A percentile compares a stretch with the other conserved stretches of the same genome.
Evolutionary conservation across 345 rosid genomes (phyloP).

Genomic region (Aurinia saxatilis): DNA sequence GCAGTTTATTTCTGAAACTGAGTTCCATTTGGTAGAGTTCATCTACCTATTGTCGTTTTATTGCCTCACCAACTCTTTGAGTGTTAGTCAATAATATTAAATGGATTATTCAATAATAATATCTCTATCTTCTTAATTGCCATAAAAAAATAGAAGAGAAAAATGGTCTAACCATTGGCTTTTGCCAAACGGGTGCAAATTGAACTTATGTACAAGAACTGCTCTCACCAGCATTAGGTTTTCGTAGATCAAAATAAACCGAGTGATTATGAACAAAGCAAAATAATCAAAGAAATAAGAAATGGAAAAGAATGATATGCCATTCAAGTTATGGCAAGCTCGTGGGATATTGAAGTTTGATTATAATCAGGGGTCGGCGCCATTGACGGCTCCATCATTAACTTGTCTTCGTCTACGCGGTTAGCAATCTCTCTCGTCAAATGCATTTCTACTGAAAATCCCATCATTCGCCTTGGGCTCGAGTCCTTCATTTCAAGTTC

Average conservation of each 20-base stretch:
- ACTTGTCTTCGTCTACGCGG: slow-evolving; percentile 7
- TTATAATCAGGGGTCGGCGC: slow-evolving; percentile 17
- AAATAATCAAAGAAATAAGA: background rate
- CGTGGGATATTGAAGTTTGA: slow-evolving; percentile 6
- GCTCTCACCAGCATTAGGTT: background rate
- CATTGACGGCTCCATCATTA: slow-evolving; percentile 15
- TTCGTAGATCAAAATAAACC: background rate
- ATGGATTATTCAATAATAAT: background rate
- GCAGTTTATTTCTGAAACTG: no score
- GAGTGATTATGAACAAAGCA: slow-evolving; percentile 6
- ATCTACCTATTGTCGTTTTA: background rate
- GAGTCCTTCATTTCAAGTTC: slow-evolving; percentile 1
- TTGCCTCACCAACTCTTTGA: slow-evolving; percentile 4
- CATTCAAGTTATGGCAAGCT: background rate
- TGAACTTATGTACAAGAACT: slow-evolving; percentile 16
- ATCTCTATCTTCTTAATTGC: background rate
- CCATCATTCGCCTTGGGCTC: slow-evolving; percentile 24
- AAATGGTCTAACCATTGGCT: background rate
- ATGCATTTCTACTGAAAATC: slow-evolving; percentile 16
- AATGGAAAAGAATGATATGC: background rate
- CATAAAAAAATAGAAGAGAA: no score
- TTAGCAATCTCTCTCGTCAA: slow-evolving; percentile 2
- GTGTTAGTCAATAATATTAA: background rate
- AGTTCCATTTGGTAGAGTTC: slow-evolving; percentile 3
- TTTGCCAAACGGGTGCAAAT: background rate